Conservation (phyloP, 2,329 filamentous ascomycete genomes). For the Colletotrichum tofieldiae region DNA sequence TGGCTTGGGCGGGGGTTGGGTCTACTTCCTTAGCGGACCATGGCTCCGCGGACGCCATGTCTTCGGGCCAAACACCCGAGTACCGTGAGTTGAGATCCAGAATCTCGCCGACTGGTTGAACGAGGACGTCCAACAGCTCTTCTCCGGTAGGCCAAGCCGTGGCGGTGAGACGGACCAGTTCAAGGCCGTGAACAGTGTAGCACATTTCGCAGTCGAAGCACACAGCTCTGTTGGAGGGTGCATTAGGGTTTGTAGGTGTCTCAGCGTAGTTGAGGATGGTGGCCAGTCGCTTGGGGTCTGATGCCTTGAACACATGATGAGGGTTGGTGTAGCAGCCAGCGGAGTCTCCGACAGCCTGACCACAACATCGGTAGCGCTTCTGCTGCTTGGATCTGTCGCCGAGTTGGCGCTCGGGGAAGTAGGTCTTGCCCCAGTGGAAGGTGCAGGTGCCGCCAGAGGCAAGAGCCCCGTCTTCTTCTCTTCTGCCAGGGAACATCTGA, state of each 20-base stretch:
- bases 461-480: constrained; percentile 82
- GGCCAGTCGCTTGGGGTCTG: constrained; percentile 82
- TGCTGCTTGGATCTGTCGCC: constrained; percentile 72
- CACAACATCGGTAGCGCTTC: constrained; percentile 84
- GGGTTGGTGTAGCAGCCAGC: constrained; percentile 80
- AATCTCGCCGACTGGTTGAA: constrained; percentile 86
- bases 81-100: constrained; percentile 94
- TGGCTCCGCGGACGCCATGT: constrained; percentile 78
- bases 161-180: constrained; percentile 91
- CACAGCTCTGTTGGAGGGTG: constrained; percentile 73
- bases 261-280: constrained; percentile 83
- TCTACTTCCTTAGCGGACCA: constrained; percentile 58
- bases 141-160: constrained; percentile 87
- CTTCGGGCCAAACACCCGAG: constrained; percentile 87
- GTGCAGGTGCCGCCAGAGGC: constrained; percentile 84
- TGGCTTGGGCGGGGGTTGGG: constrained; percentile 41
- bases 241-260: constrained; percentile 78
- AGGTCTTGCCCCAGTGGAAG: constrained; percentile 83
- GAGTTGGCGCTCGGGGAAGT: constrained; percentile 70
- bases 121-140: constrained; percentile 85
- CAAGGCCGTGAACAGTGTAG: constrained; percentile 89
- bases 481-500: constrained; percentile 90
- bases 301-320: constrained; percentile 91
- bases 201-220: constrained; percentile 99
- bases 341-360: constrained; percentile 79